Evolutionary conservation across 1,139 yeast species (phyloP).

Genomic region (Saccharomyces hybrid): DNA sequence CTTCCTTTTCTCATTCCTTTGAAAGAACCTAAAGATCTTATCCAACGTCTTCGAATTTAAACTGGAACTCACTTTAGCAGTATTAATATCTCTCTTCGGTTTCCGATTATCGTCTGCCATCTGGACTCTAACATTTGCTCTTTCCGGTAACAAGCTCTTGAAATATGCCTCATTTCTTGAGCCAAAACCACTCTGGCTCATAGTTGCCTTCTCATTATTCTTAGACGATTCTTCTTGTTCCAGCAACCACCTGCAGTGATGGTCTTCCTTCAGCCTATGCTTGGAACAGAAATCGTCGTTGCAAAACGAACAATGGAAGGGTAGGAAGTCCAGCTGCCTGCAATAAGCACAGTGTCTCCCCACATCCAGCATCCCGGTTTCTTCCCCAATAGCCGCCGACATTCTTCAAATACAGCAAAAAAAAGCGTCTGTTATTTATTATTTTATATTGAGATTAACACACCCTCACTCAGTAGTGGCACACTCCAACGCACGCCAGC

Average conservation of each 20-base stretch:
- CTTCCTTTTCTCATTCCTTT: conserved; percentile 1
- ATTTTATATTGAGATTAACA: background rate
- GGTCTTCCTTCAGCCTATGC: conserved; percentile 46
- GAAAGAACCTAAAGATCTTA: conserved; percentile 34
- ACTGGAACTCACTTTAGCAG: conserved; percentile 13
- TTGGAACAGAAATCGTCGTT: conserved; percentile 48
- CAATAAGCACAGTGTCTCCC: conserved; percentile 64
- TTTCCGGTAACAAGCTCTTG: conserved; percentile 49
- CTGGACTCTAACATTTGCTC: conserved; percentile 40
- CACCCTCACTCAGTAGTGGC: background rate
- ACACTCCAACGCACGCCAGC: background rate
- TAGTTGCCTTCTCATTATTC: conserved; percentile 10
- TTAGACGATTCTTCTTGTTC: conserved; percentile 6
- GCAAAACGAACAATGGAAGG: conserved; percentile 57
- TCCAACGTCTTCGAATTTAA: conserved; percentile 37
- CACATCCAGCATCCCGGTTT: conserved; percentile 51
- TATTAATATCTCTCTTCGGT: background rate
- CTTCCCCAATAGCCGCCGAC: conserved; percentile 4
- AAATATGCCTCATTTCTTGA: conserved; percentile 22
- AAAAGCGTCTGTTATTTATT: background rate
- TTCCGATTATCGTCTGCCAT: conserved; percentile 12
- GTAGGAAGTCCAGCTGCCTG: conserved; percentile 59
- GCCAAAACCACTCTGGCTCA: conserved; percentile 7
- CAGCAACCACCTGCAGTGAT: conserved; percentile 35
- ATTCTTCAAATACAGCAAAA: background rate